A percentile compares a stretch with the other conserved stretches of the same genome.
Evolutionary conservation across 495 filamentous ascomycete genomes (phyloP).

Genomic region (Podospora appendiculata): DNA sequence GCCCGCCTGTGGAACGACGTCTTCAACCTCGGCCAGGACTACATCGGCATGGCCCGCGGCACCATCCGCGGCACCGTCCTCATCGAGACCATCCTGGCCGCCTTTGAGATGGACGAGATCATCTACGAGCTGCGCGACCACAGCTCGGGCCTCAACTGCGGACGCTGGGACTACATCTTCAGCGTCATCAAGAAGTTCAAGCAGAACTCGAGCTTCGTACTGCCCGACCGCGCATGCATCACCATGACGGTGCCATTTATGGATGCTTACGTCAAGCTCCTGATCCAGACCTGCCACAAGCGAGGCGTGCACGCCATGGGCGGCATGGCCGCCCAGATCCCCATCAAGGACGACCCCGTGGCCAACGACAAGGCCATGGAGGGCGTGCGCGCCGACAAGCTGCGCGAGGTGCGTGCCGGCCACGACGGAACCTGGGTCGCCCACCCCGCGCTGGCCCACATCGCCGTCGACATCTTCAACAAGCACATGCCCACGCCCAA

Average conservation of each 20-base stretch:
- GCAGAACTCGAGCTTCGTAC: constrained; percentile 82
- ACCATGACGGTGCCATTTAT: constrained; percentile 99
- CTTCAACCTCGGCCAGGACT: constrained; percentile 96
- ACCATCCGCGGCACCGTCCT: constrained; percentile 94
- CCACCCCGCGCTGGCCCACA: constrained; percentile 83
- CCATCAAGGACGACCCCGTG: constrained; percentile 85
- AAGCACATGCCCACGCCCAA: constrained; percentile 98
- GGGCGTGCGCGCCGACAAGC: constrained; percentile 86
- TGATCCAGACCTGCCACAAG: constrained; percentile 96
- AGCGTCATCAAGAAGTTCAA: constrained; percentile 99
- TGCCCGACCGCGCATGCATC: constrained; percentile 83
- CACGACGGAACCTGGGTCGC: constrained; percentile 98
- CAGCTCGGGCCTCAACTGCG: constrained; percentile 94
- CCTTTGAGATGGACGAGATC: constrained; percentile 99
- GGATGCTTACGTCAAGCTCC: constrained; percentile 88
- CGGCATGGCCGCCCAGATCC: constrained; percentile 98
- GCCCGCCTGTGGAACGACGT: constrained; percentile 97
- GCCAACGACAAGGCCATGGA: constrained; percentile 96
- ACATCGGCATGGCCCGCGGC: constrained; percentile 77
- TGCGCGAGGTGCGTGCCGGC: constrained; percentile 89
- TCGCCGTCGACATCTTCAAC: constrained; percentile 95
- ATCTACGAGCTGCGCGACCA: constrained; percentile 99
- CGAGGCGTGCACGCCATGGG: constrained; percentile 98
- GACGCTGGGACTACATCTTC: constrained; percentile 99
- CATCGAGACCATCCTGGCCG: constrained; percentile 96